Evolutionary conservation across 148 eudicot genomes (phyloP).

Genomic region (Rhododendron kiyosumense): DNA sequence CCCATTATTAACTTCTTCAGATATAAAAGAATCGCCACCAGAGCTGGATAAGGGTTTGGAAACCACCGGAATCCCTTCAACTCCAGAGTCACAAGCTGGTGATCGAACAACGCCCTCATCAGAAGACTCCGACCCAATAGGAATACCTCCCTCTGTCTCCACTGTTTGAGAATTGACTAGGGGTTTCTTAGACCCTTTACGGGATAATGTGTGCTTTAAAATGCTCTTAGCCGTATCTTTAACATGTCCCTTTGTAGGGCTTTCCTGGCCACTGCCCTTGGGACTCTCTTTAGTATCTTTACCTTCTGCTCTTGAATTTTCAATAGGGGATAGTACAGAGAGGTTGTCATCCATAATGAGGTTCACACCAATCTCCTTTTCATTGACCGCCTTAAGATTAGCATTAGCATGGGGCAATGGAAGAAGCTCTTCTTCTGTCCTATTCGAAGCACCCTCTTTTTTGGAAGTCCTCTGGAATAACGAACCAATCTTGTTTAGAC

Average conservation of each 20-base stretch:
- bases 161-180: constrained; percentile 7
- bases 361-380: constrained; percentile 42
- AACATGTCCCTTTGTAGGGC: constrained; percentile 29
- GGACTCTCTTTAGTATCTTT: constrained; percentile 14
- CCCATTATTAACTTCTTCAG: constrained; percentile 5
- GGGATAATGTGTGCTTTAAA: constrained; percentile 37
- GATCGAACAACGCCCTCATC: constrained; percentile 40
- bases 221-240: constrained; percentile 48
- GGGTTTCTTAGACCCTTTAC: constrained; percentile 37
- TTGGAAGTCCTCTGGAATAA: constrained; percentile 46
- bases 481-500: constrained; percentile 47
- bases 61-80: constrained; percentile 15
- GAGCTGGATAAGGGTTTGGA: constrained; percentile 6
- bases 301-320: constrained; percentile 21
- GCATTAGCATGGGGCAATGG: constrained; percentile 44
- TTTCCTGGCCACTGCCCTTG: constrained; percentile 36
- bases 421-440: constrained; percentile 13
- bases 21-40: constrained; percentile 10
- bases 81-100: constrained; percentile 14
- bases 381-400: constrained; percentile 45
- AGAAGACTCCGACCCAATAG: constrained; percentile 30
- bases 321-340: constrained; percentile 20
- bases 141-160: constrained; percentile 11
- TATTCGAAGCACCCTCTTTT: constrained; percentile 20
- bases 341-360: constrained; percentile 40